These are phyloP conservation scores for Fomitiporia mediterranea DNA, from an alignment of 1,284 basidiomycete species.

Conservation along the genomic window DNA sequence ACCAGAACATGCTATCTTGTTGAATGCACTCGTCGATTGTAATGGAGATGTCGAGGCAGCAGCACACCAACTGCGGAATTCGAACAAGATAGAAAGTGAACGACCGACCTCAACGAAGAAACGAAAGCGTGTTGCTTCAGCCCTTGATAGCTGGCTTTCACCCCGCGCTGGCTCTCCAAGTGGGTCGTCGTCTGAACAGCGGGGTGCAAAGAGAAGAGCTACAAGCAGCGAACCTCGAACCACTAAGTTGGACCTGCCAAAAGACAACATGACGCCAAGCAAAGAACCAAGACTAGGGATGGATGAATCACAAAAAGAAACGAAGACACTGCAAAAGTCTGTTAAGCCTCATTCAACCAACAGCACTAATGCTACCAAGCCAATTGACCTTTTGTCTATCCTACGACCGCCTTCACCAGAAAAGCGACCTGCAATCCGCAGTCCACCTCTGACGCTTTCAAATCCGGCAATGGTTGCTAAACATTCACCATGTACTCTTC, in stretches of 20 bases:
- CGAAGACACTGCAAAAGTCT: not conserved
- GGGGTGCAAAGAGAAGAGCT: not conserved
- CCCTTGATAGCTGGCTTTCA: slow-evolving; percentile 53
- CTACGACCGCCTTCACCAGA: slow-evolving; percentile 47
- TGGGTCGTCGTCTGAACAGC: not conserved
- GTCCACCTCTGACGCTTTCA: slow-evolving; percentile 51
- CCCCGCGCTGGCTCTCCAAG: slow-evolving; percentile 17
- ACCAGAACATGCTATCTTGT: slow-evolving; percentile 38
- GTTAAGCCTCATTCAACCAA: slow-evolving; percentile 16
- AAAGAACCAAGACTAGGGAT: too few relatives aligned
- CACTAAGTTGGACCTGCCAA: not conserved
- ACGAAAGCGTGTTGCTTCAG: slow-evolving; percentile 36
- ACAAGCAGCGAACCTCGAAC: too few relatives aligned
- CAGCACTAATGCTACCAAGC: slow-evolving; percentile 26
- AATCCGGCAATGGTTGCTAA: slow-evolving; percentile 58
- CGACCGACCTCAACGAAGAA: slow-evolving; percentile 28
- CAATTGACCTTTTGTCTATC: slow-evolving; percentile 48
- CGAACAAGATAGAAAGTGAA: slow-evolving; percentile 1
- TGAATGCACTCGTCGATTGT: slow-evolving; percentile 57
- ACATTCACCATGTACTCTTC: slow-evolving; percentile 74
- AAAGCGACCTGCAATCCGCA: slow-evolving; percentile 34
- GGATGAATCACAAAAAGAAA: not conserved
- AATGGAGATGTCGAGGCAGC: slow-evolving; percentile 61
- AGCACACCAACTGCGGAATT: slow-evolving; percentile 36
- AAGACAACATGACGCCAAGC: not conserved